These are phyloP conservation scores for Pistacia vera DNA, from an alignment of 345 rosid genomes.

Conservation along the genomic window DNA sequence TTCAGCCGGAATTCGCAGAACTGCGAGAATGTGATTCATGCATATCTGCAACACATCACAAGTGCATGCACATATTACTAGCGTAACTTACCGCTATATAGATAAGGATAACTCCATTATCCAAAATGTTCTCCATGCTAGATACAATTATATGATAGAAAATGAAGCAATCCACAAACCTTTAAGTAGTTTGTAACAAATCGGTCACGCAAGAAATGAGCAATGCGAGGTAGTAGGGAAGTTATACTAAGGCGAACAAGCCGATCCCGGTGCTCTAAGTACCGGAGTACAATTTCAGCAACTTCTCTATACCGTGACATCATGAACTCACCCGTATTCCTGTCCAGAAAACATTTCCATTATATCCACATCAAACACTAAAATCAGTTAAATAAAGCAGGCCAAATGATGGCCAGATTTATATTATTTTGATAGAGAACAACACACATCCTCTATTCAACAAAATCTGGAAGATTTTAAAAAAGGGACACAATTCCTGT, in stretches of 20 bases:
- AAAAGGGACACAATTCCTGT: neutral
- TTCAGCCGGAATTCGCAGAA: slow-evolving; percentile 81
- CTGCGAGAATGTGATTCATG: slow-evolving; percentile 93
- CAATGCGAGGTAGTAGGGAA: slow-evolving; percentile 96
- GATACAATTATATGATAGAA: slow-evolving; percentile 9
- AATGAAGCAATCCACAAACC: slow-evolving; percentile 47
- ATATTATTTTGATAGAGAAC: neutral
- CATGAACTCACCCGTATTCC: slow-evolving; percentile 99
- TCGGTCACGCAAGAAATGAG: slow-evolving; percentile 97
- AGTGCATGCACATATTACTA: neutral
- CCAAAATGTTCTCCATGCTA: slow-evolving; percentile 3
- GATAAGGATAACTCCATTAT: neutral
- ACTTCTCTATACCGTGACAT: slow-evolving; percentile 99
- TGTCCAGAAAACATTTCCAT: slow-evolving; percentile 38
- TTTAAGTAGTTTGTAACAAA: slow-evolving; percentile 89
- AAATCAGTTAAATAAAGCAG: slow-evolving; percentile 6
- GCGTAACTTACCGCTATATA: neutral
- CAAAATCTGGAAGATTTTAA: neutral
- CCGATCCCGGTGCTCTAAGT: slow-evolving; percentile 88
- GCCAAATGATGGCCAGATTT: neutral
- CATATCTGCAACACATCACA: slow-evolving; percentile 68
- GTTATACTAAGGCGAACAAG: slow-evolving; percentile 99
- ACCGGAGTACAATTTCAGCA: slow-evolving; percentile 95
- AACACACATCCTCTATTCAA: neutral
- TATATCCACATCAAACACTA: slow-evolving; percentile 11